phyloP scores from a whole-genome alignment of 495 filamentous ascomycete species.

The Cryomyces minteri region DNA sequence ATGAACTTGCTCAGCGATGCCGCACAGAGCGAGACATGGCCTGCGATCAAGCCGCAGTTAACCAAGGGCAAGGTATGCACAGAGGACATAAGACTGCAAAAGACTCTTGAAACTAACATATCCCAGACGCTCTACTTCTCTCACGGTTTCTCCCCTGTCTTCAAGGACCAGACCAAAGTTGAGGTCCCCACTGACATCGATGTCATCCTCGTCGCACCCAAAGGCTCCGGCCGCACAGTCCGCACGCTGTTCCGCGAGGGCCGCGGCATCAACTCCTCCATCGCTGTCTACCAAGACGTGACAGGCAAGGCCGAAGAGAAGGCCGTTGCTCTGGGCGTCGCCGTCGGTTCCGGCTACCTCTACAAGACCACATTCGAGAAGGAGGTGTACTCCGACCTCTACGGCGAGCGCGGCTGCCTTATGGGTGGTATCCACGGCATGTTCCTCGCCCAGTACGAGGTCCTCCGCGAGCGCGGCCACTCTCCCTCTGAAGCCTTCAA shows the following conservation, averaged over 20 bases:
- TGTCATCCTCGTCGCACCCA: conserved; percentile 97
- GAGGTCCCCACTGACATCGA: conserved; percentile 89
- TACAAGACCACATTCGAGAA: conserved; percentile 99
- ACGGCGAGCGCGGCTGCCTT: conserved; percentile 98
- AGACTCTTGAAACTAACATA: conserved; percentile 7
- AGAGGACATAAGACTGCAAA: neutral
- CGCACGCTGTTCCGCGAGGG: conserved; percentile 94
- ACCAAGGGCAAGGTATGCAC: conserved; percentile 81
- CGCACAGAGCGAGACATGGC: conserved; percentile 97
- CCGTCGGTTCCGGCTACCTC: conserved; percentile 89
- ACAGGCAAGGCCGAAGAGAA: conserved; percentile 97
- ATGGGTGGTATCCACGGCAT: conserved; percentile 99
- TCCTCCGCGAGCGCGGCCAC: conserved; percentile 95
- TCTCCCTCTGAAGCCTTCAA: conserved; percentile 97
- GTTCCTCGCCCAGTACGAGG: conserved; percentile 99
- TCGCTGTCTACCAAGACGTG: conserved; percentile 96
- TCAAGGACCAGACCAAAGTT: conserved; percentile 98
- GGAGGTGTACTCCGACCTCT: conserved; percentile 98
- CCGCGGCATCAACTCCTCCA: conserved; percentile 97
- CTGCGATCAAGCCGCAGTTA: conserved; percentile 87
- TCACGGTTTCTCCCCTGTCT: conserved; percentile 99
- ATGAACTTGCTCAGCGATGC: conserved; percentile 99
- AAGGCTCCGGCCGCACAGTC: conserved; percentile 96
- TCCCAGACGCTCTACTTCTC: conserved; percentile 96
- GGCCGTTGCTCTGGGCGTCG: conserved; percentile 91